Evolutionary conservation across 495 filamentous ascomycete species (phyloP).

Genomic region (Astrothelium macrocarpum): DNA sequence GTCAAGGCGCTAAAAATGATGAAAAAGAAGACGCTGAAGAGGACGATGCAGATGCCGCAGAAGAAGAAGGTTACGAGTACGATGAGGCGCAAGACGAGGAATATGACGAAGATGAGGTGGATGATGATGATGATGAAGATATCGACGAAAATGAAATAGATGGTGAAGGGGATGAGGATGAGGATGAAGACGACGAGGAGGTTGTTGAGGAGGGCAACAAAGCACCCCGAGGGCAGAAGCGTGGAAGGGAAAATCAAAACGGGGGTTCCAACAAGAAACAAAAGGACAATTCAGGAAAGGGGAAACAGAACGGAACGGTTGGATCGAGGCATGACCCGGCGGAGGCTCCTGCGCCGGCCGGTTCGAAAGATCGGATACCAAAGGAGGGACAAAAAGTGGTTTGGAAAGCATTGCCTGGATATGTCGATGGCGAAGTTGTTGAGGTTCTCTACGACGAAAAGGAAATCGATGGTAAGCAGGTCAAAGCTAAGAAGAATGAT

Average conservation of each 20-base stretch:
- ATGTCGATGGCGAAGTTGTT: constrained; percentile 27
- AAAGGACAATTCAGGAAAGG: constrained; percentile 19
- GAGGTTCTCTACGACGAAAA: constrained; percentile 28
- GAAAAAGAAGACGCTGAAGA: constrained; percentile 9
- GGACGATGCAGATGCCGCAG: constrained; percentile 15
- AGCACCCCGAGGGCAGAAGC: constrained; percentile 27
- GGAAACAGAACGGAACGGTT: constrained; percentile 13
- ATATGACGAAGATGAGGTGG: constrained; percentile 13
- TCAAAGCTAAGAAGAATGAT: constrained; percentile 30
- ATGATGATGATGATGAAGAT: constrained; percentile 17
- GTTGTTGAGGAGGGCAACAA: constrained; percentile 12
- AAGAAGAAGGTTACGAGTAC: constrained; percentile 12
- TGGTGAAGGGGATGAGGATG: constrained; percentile 12
- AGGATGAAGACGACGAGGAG: constrained; percentile 18
- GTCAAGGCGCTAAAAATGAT: constrained; percentile 9
- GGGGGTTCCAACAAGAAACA: constrained; percentile 22
- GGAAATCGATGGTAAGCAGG: constrained; percentile 25
- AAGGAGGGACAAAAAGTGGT: constrained; percentile 27
- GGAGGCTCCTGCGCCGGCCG: constrained; percentile 22
- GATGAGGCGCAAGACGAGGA: constrained; percentile 17
- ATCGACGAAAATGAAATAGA: constrained; percentile 20
- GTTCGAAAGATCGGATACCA: constrained; percentile 27
- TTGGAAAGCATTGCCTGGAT: constrained; percentile 29
- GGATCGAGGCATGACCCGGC: constrained; percentile 21
- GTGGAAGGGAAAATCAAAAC: constrained; percentile 4